phyloP scores from a whole-genome alignment of 495 filamentous ascomycete genomes.

The Podospora australis region DNA sequence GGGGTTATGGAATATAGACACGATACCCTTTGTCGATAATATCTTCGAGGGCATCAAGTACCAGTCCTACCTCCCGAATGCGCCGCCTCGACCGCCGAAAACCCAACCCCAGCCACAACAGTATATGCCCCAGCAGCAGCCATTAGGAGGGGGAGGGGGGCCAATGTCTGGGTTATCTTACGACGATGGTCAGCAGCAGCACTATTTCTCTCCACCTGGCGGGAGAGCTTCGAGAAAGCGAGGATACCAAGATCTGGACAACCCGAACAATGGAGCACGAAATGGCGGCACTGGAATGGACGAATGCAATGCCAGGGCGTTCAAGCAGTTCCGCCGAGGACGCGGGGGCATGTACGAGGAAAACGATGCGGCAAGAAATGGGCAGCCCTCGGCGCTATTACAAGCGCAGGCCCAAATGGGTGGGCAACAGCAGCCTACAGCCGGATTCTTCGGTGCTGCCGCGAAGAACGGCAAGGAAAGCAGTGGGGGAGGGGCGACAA shows the following conservation, averaged over 20 bases:
- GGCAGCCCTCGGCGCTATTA: neutral
- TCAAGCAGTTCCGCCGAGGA: constrained; percentile 69
- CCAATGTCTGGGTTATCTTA: constrained; percentile 15
- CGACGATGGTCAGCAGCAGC: constrained; percentile 14
- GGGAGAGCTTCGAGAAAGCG: constrained; percentile 18
- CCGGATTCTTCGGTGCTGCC: too few relatives aligned
- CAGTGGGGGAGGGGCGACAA: too few relatives aligned
- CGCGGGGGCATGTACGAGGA: constrained; percentile 43
- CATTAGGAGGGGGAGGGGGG: too few relatives aligned
- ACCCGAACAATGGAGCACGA: constrained; percentile 29
- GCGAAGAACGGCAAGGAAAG: too few relatives aligned
- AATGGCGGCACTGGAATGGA: constrained; percentile 20
- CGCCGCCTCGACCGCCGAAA: constrained; percentile 37
- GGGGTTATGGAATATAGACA: too few relatives aligned
- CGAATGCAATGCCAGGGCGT: constrained; percentile 39
- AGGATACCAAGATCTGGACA: constrained; percentile 24
- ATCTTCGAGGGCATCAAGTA: constrained; percentile 67
- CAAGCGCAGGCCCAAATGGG: too few relatives aligned
- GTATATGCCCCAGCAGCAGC: constrained; percentile 1
- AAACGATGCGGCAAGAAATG: constrained; percentile 11
- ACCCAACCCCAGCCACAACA: neutral
- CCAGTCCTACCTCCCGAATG: constrained; percentile 54
- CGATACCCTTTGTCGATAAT: constrained; percentile 72
- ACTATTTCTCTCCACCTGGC: neutral
- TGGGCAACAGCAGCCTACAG: too few relatives aligned